phyloP scores from a whole-genome alignment of 116 monocot species.

The Thalassia testudinum region DNA sequence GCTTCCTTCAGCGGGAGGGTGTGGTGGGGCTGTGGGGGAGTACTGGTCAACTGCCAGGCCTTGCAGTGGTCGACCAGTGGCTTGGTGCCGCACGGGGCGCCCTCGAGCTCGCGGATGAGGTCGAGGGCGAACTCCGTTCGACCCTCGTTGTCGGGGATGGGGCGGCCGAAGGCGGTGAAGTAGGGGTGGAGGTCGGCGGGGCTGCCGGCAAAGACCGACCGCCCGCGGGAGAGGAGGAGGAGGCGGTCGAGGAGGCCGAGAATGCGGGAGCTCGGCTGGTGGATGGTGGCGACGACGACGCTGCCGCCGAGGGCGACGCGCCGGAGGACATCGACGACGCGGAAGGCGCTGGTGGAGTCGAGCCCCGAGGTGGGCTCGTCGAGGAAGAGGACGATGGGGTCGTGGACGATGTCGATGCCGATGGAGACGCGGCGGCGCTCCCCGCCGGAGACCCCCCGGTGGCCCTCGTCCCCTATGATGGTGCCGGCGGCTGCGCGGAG shows the following conservation, averaged over 20 bases:
- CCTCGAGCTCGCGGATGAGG: constrained; percentile 57
- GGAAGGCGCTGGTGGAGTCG: constrained; percentile 76
- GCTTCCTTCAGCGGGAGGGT: constrained; percentile 36
- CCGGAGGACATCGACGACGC: constrained; percentile 55
- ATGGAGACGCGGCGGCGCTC: constrained; percentile 73
- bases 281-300: constrained; percentile 62
- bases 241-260: constrained; percentile 57
- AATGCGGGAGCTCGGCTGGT: constrained; percentile 77
- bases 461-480: constrained; percentile 75
- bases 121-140: constrained; percentile 74
- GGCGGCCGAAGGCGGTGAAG: constrained; percentile 60
- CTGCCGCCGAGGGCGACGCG: constrained; percentile 63
- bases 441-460: constrained; percentile 78
- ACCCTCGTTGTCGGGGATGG: constrained; percentile 63
- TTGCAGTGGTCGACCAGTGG: constrained; percentile 38
- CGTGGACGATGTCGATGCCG: constrained; percentile 78
- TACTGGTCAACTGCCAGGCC: constrained; percentile 9
- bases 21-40: neutral
- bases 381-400: constrained; percentile 75
- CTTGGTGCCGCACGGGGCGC: constrained; percentile 9
- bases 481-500: constrained; percentile 58
- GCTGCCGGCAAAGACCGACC: constrained; percentile 51
- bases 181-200: constrained; percentile 27
- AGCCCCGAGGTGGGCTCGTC: constrained; percentile 89
- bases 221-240: constrained; percentile 59